Conservation (phyloP, 148 eudicot species). For the Rhododendron mucronatum region DNA sequence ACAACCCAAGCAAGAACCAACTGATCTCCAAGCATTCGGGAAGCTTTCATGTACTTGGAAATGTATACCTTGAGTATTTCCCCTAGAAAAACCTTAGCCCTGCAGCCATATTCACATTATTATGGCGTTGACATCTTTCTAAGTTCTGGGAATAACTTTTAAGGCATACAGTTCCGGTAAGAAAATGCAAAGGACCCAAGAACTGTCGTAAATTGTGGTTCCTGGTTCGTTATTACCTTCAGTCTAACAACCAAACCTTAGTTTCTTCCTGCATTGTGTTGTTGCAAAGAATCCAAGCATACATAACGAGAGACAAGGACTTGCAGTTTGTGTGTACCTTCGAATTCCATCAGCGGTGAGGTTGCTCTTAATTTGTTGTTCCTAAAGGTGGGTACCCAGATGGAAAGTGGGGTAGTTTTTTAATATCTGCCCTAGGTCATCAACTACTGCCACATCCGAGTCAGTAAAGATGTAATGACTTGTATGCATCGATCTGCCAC, state of each 20-base stretch:
- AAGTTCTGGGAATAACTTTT: not conserved
- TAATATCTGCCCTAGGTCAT: constrained; percentile 66
- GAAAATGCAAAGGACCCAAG: not conserved
- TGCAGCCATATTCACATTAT: constrained; percentile 22
- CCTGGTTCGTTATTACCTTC: not conserved
- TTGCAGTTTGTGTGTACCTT: constrained; percentile 38
- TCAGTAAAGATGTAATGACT: constrained; percentile 81
- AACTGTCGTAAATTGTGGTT: not conserved
- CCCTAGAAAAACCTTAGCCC: constrained; percentile 64
- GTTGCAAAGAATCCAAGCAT: not conserved
- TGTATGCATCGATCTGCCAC: constrained; percentile 21
- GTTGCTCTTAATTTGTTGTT: constrained; percentile 82
- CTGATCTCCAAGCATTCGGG: constrained; percentile 98
- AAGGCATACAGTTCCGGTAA: not conserved
- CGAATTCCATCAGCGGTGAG: constrained; percentile 61
- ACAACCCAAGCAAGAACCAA: constrained; percentile 88
- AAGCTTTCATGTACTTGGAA: constrained; percentile 75
- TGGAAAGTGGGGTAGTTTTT: constrained; percentile 50
- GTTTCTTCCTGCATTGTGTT: not conserved
- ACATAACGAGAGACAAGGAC: not conserved
- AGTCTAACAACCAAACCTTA: not conserved
- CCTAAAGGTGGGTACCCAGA: constrained; percentile 84
- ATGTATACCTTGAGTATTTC: constrained; percentile 69
- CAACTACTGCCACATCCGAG: constrained; percentile 82
- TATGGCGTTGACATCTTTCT: not conserved